Evolutionary conservation across 2,329 filamentous ascomycete genomes (phyloP).

Genomic region (Pseudogymnoascus sp.): DNA sequence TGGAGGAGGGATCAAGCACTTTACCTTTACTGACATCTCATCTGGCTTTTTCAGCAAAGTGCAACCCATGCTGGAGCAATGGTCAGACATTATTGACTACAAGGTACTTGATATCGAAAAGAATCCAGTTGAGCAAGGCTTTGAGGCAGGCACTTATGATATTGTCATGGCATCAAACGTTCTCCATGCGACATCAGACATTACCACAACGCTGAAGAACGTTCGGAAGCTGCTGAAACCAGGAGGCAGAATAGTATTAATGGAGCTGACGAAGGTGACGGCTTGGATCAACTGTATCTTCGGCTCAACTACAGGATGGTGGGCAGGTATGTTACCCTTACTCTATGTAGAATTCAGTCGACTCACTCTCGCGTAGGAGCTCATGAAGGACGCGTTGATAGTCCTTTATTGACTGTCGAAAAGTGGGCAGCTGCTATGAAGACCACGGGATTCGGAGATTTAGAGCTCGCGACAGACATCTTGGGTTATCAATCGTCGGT

Average conservation of each 20-base stretch:
- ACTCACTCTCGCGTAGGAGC: not conserved
- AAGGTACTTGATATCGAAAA: constrained; percentile 27
- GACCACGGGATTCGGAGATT: not conserved
- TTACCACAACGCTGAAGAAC: constrained; percentile 19
- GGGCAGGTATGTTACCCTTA: constrained; percentile 18
- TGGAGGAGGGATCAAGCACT: not conserved
- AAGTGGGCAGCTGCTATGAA: constrained; percentile 10
- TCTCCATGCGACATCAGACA: constrained; percentile 30
- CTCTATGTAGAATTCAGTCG: constrained; percentile 9
- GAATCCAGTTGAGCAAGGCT: constrained; percentile 25
- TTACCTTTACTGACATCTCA: constrained; percentile 20
- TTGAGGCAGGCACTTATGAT: constrained; percentile 26
- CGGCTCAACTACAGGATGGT: constrained; percentile 31
- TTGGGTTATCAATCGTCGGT: not conserved
- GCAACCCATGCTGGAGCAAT: constrained; percentile 18
- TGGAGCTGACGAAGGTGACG: constrained; percentile 14
- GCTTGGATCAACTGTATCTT: constrained; percentile 16
- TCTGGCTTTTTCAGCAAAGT: constrained; percentile 29
- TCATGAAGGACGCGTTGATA: constrained; percentile 10
- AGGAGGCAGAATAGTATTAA: constrained; percentile 20
- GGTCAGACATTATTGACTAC: constrained; percentile 25
- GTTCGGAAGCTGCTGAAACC: constrained; percentile 22
- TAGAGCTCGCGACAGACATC: not conserved
- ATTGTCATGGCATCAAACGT: constrained; percentile 31
- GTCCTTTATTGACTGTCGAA: constrained; percentile 8